These are phyloP conservation scores for Ceratocystis harringtonii DNA, from an alignment of 2,329 filamentous ascomycete genomes.

Conservation along the genomic window DNA sequence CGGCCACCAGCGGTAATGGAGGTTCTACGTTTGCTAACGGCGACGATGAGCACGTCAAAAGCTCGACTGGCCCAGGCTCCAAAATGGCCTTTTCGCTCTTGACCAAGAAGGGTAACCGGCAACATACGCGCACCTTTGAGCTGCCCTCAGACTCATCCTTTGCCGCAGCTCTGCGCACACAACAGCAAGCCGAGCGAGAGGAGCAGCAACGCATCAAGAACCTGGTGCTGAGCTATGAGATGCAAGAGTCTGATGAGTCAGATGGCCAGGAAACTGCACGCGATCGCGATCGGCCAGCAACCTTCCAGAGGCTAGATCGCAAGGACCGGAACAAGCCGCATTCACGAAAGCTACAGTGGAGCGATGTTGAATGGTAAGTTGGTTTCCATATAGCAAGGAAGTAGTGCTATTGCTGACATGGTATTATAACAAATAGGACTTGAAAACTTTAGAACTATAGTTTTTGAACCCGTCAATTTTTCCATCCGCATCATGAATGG, in stretches of 20 bases:
- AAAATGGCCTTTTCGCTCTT: conserved; percentile 97
- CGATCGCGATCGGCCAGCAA: conserved; percentile 33
- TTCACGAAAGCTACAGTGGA: conserved; percentile 79
- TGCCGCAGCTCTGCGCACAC: conserved; percentile 86
- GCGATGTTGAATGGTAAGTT: conserved; percentile 95
- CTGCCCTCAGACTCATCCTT: conserved; percentile 84
- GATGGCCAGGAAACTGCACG: conserved; percentile 37
- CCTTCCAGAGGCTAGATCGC: conserved; percentile 36
- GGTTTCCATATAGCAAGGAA: no score
- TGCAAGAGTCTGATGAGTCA: conserved; percentile 64
- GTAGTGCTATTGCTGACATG: background rate
- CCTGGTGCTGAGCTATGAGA: conserved; percentile 88
- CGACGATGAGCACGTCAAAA: background rate
- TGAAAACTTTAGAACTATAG: background rate
- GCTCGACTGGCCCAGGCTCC: background rate
- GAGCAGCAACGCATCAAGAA: conserved; percentile 99
- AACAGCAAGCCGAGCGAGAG: conserved; percentile 87
- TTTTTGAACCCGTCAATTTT: no score
- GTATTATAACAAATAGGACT: background rate
- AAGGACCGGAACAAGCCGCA: conserved; percentile 63
- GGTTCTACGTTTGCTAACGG: background rate
- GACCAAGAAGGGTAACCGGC: conserved; percentile 89
- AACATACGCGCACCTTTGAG: conserved; percentile 87
- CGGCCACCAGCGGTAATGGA: background rate
- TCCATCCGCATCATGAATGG: no score